phyloP scores from a whole-genome alignment of 768 basidiomycete genomes.

The Termitomyces sp. region DNA sequence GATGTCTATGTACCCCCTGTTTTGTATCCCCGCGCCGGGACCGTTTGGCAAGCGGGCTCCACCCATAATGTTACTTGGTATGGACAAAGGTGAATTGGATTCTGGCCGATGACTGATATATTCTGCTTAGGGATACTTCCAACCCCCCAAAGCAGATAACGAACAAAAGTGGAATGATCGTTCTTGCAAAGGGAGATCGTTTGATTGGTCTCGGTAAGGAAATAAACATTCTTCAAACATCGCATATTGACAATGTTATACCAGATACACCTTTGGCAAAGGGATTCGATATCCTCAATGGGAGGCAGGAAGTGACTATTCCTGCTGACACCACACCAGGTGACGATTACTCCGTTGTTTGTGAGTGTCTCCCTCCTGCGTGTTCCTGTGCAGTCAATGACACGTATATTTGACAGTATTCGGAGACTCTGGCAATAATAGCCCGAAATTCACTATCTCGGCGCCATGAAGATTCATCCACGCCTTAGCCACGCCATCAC shows the following conservation, averaged over 20 bases:
- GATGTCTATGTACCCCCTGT: constrained; percentile 47
- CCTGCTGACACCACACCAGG: constrained; percentile 25
- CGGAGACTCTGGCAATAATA: constrained; percentile 31
- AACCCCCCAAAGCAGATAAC: constrained; percentile 40
- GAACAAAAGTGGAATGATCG: constrained; percentile 36
- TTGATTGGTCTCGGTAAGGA: constrained; percentile 25
- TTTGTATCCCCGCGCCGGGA: constrained; percentile 25
- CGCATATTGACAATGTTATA: constrained; percentile 1
- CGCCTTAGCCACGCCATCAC: not conserved
- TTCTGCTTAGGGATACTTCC: constrained; percentile 30
- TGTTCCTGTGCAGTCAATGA: not conserved
- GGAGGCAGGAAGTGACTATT: constrained; percentile 26
- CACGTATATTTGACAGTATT: constrained; percentile 17
- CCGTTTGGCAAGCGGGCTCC: constrained; percentile 36
- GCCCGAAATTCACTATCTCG: constrained; percentile 39
- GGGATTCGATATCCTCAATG: constrained; percentile 32
- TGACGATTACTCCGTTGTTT: constrained; percentile 30
- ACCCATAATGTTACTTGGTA: constrained; percentile 40
- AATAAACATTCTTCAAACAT: not conserved
- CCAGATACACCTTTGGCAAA: constrained; percentile 25
- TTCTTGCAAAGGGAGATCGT: constrained; percentile 30
- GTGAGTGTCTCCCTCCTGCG: constrained; percentile 23
- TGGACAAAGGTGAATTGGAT: constrained; percentile 1
- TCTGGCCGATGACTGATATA: not conserved
- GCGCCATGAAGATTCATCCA: constrained; percentile 16